Conservation (phyloP, 352 stramenopile species). For the Phytophthora ramorum region DNA sequence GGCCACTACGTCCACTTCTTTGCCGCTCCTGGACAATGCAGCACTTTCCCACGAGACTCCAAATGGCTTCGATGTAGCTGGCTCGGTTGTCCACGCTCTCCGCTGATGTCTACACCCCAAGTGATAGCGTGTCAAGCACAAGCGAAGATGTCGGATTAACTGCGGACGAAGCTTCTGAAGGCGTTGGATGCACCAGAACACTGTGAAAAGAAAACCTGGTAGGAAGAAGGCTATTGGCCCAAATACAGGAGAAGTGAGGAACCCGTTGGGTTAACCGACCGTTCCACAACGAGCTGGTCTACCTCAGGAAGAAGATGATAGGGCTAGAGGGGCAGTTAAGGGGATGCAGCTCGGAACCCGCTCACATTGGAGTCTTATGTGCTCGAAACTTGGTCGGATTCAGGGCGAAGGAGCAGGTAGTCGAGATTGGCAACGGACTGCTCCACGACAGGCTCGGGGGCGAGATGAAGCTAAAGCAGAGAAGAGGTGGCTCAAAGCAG, state of each 20-base stretch:
- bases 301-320: constrained; percentile 47
- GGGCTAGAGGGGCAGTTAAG: constrained; percentile 51
- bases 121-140: constrained; percentile 14
- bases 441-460: constrained; percentile 48
- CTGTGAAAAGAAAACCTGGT: constrained; percentile 21
- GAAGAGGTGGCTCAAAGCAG: constrained; percentile 47
- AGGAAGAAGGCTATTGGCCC: constrained; percentile 23
- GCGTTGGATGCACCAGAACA: constrained; percentile 31
- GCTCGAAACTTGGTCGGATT: constrained; percentile 7
- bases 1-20: too few relatives aligned
- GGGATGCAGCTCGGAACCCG: constrained; percentile 25
- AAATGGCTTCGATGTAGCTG: background rate
- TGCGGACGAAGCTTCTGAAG: constrained; percentile 40
- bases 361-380: background rate
- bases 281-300: constrained; percentile 55
- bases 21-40: too few relatives aligned
- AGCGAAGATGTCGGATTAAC: constrained; percentile 21
- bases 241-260: constrained; percentile 41
- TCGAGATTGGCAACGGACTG: constrained; percentile 58
- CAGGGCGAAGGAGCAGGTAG: constrained; percentile 19
- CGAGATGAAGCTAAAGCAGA: constrained; percentile 46
- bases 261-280: constrained; percentile 51
- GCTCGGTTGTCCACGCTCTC: background rate
- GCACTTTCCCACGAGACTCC: background rate
- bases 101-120: constrained; percentile 15